These are phyloP conservation scores for Lentinula edodes DNA, from an alignment of 768 basidiomycete species.

Conservation along the genomic window DNA sequence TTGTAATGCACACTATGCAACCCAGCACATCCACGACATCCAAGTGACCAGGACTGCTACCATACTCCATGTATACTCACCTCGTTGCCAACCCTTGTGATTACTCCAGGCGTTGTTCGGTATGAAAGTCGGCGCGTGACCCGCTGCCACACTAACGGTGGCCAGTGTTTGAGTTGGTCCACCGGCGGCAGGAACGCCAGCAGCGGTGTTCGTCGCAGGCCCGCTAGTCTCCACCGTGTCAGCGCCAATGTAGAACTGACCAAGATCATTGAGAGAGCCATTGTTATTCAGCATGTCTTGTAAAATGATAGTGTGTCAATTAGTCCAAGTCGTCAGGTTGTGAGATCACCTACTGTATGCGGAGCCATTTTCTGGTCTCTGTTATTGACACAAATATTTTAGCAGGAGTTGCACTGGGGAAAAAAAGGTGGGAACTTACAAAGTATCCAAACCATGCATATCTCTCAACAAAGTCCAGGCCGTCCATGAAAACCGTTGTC, in stretches of 20 bases:
- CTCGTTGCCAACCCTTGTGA: background rate
- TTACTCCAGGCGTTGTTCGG: background rate
- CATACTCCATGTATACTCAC: background rate
- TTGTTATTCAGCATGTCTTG: constrained; percentile 38
- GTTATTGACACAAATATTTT: background rate
- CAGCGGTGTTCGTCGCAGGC: constrained; percentile 7
- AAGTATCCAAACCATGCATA: constrained; percentile 62
- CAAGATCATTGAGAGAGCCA: constrained; percentile 39
- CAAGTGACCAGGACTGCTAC: background rate
- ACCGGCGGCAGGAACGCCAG: background rate
- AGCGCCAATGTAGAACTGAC: constrained; percentile 41
- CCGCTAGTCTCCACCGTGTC: constrained; percentile 25
- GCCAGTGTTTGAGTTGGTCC: background rate
- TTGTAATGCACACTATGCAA: background rate
- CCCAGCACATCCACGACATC: background rate
- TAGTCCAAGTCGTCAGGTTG: background rate
- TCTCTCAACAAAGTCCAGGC: constrained; percentile 51
- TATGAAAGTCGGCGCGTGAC: constrained; percentile 6
- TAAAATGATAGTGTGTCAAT: background rate
- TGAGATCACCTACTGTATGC: constrained; percentile 33
- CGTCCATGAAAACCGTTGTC: constrained; percentile 51
- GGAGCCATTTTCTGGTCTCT: constrained; percentile 36
- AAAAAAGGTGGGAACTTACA: constrained; percentile 22
- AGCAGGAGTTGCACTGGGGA: background rate
- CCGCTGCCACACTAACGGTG: constrained; percentile 6